Evolutionary conservation across 331 rosid genomes (phyloP).

Genomic region (Ulmus americana): DNA sequence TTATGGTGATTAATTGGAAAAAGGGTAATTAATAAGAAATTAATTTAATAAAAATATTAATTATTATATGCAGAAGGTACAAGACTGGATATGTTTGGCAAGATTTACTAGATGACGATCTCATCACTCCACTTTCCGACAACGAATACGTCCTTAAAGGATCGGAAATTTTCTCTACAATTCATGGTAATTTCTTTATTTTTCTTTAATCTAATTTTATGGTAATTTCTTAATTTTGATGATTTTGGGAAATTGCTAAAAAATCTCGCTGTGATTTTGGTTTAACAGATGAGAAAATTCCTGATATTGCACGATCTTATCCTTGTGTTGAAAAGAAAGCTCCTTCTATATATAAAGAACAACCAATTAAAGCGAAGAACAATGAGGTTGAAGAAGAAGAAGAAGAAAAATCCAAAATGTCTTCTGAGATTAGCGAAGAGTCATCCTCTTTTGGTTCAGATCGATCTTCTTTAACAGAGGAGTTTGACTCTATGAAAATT

Average conservation of each 20-base stretch:
- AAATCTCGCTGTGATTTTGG: neutral
- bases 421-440: constrained; percentile 46
- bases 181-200: constrained; percentile 25
- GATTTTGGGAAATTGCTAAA: neutral
- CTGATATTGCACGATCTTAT: constrained; percentile 31
- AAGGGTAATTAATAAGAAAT: too few relatives aligned
- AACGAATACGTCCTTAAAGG: constrained; percentile 90
- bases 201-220: neutral
- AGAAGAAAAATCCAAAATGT: constrained; percentile 19
- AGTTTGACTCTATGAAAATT: constrained; percentile 40
- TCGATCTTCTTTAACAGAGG: constrained; percentile 45
- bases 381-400: neutral
- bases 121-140: constrained; percentile 79
- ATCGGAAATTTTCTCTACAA: constrained; percentile 52
- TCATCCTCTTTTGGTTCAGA: constrained; percentile 42
- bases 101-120: constrained; percentile 80
- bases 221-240: neutral
- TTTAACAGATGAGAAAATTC: constrained; percentile 5
- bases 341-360: constrained; percentile 14
- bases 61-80: constrained; percentile 59
- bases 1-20: neutral
- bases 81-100: constrained; percentile 88
- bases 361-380: constrained; percentile 14
- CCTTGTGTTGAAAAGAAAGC: constrained; percentile 28
- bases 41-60: neutral